Evolutionary conservation across 495 filamentous ascomycete species (phyloP), one percentile per base, ranked within the genome.

Genomic region (Penicillium tannophilum): DNA sequence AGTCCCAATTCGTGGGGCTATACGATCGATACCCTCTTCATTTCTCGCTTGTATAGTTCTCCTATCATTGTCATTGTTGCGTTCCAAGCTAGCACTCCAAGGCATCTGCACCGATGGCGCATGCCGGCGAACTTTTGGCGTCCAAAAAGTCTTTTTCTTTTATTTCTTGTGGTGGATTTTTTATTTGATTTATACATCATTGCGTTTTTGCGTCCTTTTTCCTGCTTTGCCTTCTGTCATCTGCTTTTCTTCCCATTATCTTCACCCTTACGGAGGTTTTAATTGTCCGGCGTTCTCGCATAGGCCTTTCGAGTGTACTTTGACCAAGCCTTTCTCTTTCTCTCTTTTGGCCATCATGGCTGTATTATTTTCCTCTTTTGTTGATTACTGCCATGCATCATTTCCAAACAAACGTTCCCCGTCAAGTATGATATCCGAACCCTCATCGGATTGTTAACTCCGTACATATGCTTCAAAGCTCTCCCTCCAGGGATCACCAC

Each of bases 391-490:
- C 58, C 63, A 64, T 64, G 61, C 59, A 60, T 36, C 24, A 52
- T 54, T 58, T 42, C 24, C 10, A 42, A 30, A 17, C 52, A 8
- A 24, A 24, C 20, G 7, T n/a, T 28, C 23, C 16, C 19, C 23
- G 17, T 23, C 39, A 31, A 3, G 24, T 49, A 51, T 45, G 3
- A 33, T 33, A 56, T 28, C 42, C 24, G 39, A 20, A 52, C 8
- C 42, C 19, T 28, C 36, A 9, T 49, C 23, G 19, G 50, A 9
- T 35, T 17, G 2, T 44, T 41, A 43, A 24, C 55, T 36, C 30
- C 19, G 31, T 55, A 78, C 54, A 53, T 68, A 68, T 61, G 68
- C 61, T 67, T 73, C 59, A 69, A 74, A 71, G 58, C 71, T 76
- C 55, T 56, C 44, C 58, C 61, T 65, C 74, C 75, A 75, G 3